Evolutionary conservation across 768 basidiomycete genomes (phyloP), one percentile per base, ranked within the genome.

Genomic region (Hypholoma fasciculare): DNA sequence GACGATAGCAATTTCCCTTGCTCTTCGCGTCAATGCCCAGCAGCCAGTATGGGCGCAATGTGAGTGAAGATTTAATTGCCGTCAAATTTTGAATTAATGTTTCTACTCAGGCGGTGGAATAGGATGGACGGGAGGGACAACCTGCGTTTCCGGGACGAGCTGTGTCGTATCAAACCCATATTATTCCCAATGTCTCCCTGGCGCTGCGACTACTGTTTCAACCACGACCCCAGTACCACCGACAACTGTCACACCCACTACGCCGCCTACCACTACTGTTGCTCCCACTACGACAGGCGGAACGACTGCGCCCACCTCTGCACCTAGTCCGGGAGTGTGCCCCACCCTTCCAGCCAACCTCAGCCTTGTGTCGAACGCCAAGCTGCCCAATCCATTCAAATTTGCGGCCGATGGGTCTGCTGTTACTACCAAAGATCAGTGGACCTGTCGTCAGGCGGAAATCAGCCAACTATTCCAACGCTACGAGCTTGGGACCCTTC

Each of bases 381-480:
- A 74, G 54, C 76, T 86, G 14, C 81, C 80, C 8, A 76, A 85
- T 63, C 84, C 84, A 1, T 86, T 86, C 76, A 72, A 72, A 2
- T 83, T 83, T 68, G 64, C 75, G 9, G 56, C 56, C 27, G 71
- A 75, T 59, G 83, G 83, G 5, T 63, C 72, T 5, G 69, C 72
- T 19, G 78, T 79, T 14, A 61, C 69, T 16, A 80, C 79, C 48
- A 73, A 74, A 44, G 77, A 67, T 4, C 78, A 84, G 56, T 86
- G 80, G 77, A 71, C 70, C 5, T 86, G 84, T 65, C 78, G 83
- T 23, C 75, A 77, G 17, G 70, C 72, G 7, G 81, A 86, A 66
- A 78, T 84, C 62, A 68, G 63, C 51, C 68, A 78, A 27, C 72
- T 85, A 20, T 68, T 86, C 63, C 81, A 84, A 64, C 72, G 71